Evolutionary conservation across 164 flowering plant species (phyloP).

Genomic region (Echeveria elegans): DNA sequence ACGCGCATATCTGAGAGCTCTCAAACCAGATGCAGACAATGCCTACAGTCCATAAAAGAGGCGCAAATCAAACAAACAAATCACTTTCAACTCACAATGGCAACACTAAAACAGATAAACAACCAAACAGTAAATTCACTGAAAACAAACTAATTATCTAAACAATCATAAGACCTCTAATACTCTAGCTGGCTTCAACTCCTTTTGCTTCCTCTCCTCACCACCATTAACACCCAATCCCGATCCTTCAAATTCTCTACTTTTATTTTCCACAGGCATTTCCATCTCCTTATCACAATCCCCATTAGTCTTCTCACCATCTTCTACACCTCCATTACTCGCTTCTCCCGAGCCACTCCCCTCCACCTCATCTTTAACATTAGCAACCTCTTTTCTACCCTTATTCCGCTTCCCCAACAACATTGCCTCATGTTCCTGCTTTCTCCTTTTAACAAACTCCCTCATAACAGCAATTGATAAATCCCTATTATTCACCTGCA

Average conservation of each 20-base stretch:
- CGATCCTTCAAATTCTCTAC: slow-evolving; percentile 27
- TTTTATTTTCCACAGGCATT: slow-evolving; percentile 24
- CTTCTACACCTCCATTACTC: slow-evolving; percentile 9
- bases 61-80: neutral
- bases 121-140: neutral
- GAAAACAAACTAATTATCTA: neutral
- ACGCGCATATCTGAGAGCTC: slow-evolving; percentile 91
- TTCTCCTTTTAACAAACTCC: slow-evolving; percentile 62
- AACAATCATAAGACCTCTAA: slow-evolving; percentile 58
- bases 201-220: slow-evolving; percentile 33
- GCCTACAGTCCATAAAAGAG: slow-evolving; percentile 40
- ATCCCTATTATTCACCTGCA: slow-evolving; percentile 92
- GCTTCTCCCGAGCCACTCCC: slow-evolving; percentile 26
- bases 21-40: slow-evolving; percentile 93
- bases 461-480: slow-evolving; percentile 90
- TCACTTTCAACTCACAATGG: neutral
- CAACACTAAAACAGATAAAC: neutral
- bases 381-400: slow-evolving; percentile 19
- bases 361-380: slow-evolving; percentile 22
- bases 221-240: slow-evolving; percentile 13
- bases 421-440: slow-evolving; percentile 67
- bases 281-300: slow-evolving; percentile 32
- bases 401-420: slow-evolving; percentile 35
- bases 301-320: slow-evolving; percentile 36
- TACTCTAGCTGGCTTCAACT: slow-evolving; percentile 72